Evolutionary conservation across 768 basidiomycete species (phyloP).

Genomic region (Tulasnella sp.): DNA sequence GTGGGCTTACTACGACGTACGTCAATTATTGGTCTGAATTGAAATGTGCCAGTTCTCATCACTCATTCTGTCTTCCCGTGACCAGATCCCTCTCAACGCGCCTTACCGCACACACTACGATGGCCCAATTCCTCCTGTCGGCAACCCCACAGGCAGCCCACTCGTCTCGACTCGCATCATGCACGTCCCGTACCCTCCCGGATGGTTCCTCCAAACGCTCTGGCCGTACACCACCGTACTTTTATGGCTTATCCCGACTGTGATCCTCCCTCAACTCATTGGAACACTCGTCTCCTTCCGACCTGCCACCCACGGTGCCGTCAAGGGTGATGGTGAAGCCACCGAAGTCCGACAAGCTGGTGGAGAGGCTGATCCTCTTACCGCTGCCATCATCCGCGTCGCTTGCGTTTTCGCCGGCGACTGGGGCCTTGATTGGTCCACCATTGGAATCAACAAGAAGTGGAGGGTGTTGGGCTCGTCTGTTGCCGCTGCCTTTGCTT

Average conservation of each 20-base stretch:
- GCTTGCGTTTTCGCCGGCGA: slow-evolving; percentile 45
- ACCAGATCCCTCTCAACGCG: slow-evolving; percentile 25
- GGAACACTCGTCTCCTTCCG: slow-evolving; percentile 66
- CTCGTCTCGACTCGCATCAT: slow-evolving; percentile 29
- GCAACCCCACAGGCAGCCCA: slow-evolving; percentile 4
- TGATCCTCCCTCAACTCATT: slow-evolving; percentile 60
- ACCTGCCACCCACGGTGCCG: slow-evolving; percentile 38
- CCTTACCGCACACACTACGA: slow-evolving; percentile 22
- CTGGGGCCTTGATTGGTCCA: slow-evolving; percentile 46
- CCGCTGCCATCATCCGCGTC: slow-evolving; percentile 65
- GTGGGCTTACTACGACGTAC: slow-evolving; percentile 46
- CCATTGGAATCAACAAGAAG: slow-evolving; percentile 49
- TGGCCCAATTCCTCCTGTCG: slow-evolving; percentile 21
- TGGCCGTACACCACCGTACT: slow-evolving; percentile 59
- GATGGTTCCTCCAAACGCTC: slow-evolving; percentile 50
- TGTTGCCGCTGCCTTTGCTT: slow-evolving; percentile 64
- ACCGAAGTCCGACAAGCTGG: not conserved
- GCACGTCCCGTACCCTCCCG: slow-evolving; percentile 55
- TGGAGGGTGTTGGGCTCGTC: slow-evolving; percentile 62
- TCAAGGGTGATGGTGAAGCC: slow-evolving; percentile 33
- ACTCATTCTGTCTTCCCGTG: not conserved
- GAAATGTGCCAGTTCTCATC: not conserved
- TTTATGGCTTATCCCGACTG: slow-evolving; percentile 63
- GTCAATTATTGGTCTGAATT: slow-evolving; percentile 15
- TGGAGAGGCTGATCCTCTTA: slow-evolving; percentile 60